Conservation (phyloP, 306 rosid genomes). For the Pterocarpus santalinus region DNA sequence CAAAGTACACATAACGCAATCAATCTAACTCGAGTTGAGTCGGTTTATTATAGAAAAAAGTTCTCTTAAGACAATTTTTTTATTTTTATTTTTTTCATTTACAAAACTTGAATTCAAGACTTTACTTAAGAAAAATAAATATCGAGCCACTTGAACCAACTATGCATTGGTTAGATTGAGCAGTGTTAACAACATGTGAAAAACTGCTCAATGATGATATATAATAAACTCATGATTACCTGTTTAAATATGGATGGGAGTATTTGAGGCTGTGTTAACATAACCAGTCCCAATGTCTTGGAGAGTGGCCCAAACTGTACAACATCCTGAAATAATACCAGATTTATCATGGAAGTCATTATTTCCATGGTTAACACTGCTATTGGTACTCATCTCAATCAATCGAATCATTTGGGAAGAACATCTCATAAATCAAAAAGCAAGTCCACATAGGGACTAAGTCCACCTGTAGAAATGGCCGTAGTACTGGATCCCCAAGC, state of each 20-base stretch:
- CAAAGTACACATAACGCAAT: no score
- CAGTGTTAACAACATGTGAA: background rate
- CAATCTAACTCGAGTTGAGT: no score
- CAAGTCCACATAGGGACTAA: slow-evolving; percentile 16
- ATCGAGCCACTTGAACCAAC: no score
- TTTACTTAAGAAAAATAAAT: no score
- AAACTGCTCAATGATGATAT: background rate
- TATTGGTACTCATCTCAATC: slow-evolving; percentile 25
- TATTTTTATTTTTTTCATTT: no score
- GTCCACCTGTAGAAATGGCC: slow-evolving; percentile 92
- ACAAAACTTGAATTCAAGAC: no score
- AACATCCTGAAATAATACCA: slow-evolving; percentile 73
- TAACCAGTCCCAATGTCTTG: slow-evolving; percentile 87
- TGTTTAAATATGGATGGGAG: slow-evolving; percentile 92
- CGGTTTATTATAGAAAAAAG: no score
- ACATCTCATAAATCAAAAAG: slow-evolving; percentile 25
- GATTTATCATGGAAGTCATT: slow-evolving; percentile 26
- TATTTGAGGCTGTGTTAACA: slow-evolving; percentile 86
- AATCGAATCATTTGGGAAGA: slow-evolving; percentile 20
- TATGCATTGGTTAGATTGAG: no score
- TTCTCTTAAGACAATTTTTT: no score
- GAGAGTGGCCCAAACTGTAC: slow-evolving; percentile 95
- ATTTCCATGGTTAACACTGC: slow-evolving; percentile 1
- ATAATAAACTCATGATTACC: slow-evolving; percentile 56
- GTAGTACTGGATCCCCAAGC: slow-evolving; percentile 92